Conservation (phyloP, 23 red algal species). For the Chondrus crispus region DNA sequence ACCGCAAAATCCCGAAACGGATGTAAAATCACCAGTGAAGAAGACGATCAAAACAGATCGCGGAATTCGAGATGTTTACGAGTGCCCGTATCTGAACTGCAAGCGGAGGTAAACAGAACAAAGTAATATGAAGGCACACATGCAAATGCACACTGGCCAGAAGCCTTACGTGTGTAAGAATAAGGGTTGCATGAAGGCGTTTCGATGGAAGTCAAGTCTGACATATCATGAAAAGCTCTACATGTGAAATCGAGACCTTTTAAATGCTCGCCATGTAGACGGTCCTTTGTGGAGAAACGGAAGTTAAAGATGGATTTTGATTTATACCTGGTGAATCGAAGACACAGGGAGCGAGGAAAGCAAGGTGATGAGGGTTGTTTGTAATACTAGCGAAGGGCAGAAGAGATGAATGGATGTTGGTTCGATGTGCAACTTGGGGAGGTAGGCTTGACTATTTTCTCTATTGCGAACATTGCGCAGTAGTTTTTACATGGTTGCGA, state of each 20-base stretch:
- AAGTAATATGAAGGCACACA: constrained; percentile 69
- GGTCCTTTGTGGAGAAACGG: constrained; percentile 54
- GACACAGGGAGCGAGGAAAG: background rate
- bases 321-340: background rate
- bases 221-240: constrained; percentile 61
- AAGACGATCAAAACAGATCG: background rate
- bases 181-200: constrained; percentile 45
- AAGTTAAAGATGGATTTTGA: constrained; percentile 46
- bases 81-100: constrained; percentile 53
- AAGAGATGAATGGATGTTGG: too few species aligned
- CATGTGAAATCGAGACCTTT: constrained; percentile 31
- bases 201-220: constrained; percentile 66
- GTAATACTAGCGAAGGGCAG: too few species aligned
- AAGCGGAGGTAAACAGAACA: constrained; percentile 30
- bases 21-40: constrained; percentile 23
- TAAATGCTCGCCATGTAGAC: constrained; percentile 30
- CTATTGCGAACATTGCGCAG: too few species aligned
- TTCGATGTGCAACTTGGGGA: too few species aligned
- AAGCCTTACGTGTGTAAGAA: constrained; percentile 61
- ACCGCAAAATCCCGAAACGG: too few species aligned
- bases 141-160: constrained; percentile 66
- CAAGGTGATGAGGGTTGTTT: too few species aligned
- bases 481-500: too few species aligned
- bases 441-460: too few species aligned
- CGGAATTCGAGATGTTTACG: constrained; percentile 47